These are phyloP conservation scores for Iris macrosiphon DNA, from an alignment of 106 monocot species.

Conservation along the genomic window DNA sequence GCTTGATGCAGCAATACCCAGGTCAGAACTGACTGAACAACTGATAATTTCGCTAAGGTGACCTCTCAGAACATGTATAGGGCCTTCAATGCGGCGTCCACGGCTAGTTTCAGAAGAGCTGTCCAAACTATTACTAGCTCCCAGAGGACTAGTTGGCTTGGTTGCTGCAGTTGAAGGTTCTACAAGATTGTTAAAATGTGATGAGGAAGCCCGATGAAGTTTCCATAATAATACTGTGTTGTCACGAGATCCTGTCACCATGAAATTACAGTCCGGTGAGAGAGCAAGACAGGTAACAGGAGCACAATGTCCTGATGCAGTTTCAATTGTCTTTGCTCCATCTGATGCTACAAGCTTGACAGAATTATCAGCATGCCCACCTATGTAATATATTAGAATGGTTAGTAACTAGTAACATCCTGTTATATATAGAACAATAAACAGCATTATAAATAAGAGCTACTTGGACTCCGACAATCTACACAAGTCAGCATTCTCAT, in stretches of 20 bases:
- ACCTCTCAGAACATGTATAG: conserved; percentile 87
- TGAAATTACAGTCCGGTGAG: conserved; percentile 65
- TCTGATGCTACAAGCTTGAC: conserved; percentile 76
- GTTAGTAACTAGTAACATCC: conserved; percentile 3
- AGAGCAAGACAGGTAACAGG: conserved; percentile 81
- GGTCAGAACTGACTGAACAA: conserved; percentile 76
- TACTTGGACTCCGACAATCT: no score
- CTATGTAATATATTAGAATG: conserved; percentile 17
- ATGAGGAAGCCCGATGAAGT: conserved; percentile 38
- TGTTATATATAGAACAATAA: no score
- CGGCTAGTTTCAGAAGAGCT: conserved; percentile 14
- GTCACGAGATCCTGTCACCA: conserved; percentile 88
- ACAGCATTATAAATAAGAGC: no score
- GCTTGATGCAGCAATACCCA: conserved; percentile 69
- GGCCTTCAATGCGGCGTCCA: conserved; percentile 73
- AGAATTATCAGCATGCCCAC: conserved; percentile 93
- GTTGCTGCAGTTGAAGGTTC: conserved; percentile 27
- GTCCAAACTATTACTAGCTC: conserved; percentile 21
- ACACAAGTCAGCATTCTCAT: no score
- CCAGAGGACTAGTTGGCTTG: conserved; percentile 40
- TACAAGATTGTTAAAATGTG: conserved; percentile 16
- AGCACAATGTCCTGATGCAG: conserved; percentile 63
- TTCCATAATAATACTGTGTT: conserved; percentile 87
- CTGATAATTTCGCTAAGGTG: conserved; percentile 76
- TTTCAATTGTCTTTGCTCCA: conserved; percentile 90